Base-by-base conservation (phyloP, 768 basidiomycete genomes). In the Paxillus involutus region DNA sequence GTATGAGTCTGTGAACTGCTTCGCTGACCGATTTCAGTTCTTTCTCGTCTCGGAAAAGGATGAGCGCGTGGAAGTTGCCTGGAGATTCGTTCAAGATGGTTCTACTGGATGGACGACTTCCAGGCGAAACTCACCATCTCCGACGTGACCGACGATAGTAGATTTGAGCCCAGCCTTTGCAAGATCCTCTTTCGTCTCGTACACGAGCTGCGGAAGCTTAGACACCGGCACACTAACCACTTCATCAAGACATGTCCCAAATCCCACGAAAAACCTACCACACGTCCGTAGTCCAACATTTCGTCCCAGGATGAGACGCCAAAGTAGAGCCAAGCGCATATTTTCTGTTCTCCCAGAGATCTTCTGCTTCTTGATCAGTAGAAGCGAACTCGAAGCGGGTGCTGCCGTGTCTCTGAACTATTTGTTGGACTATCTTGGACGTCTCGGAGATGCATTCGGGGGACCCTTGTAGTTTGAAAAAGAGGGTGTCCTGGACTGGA, bases 401-500 rank as follows among this genome's bases (percentile, higher is more conserved):
- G 46, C 90, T 84, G 2, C 84, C 84, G 59, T 95, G 84, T 60
- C 77, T 81, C 61, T 81, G 76, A 19, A 85, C 82, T 26, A 96
- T 82, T 8, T 69, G 63, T 59, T 84, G 75, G 24, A 91, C 80
- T 17, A 76, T 69, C 42, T 80, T 75, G 0, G 88, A 81, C 0
- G 89, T 79, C 40, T 80, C 78, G 4, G 80, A 64, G 32, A 89
- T 81, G 6, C 80, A 77, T 11, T 77, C 69, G 0, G 79, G 73
- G 33, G 89, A 83, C 3, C 93, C 93, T 66, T 94, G 91, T 48
- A 97, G 81, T 68, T 96, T 95, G 79, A 98, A 91, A 73, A 97
- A 93, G 10, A 97, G 79, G 0, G 87, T 87, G 63, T 94, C 91
- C 57, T 79, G 73, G 17, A 84, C 83, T 3, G 86, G 86, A 64